Evolutionary conservation across 257 asterid species (phyloP).

Genomic region (Solanum appendiculatum): DNA sequence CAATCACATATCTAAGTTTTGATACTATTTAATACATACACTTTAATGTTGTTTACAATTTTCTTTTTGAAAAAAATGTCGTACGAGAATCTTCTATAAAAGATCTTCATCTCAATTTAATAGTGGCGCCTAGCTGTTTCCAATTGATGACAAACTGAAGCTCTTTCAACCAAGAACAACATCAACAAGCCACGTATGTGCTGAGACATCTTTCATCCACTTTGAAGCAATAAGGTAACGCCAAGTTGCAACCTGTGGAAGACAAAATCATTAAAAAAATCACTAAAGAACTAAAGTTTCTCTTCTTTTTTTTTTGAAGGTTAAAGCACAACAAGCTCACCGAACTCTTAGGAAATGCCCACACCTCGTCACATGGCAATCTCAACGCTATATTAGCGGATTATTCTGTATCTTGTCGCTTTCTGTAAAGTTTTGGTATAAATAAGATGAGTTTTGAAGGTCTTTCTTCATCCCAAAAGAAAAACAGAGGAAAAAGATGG

Average conservation of each 20-base stretch:
- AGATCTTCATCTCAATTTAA: background rate
- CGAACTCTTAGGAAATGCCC: background rate
- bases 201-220: background rate
- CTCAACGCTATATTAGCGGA: background rate
- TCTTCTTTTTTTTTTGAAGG: background rate
- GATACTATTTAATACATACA: background rate
- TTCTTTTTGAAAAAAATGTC: background rate
- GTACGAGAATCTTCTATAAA: background rate
- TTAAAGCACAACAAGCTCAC: background rate
- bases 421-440: background rate
- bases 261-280: background rate
- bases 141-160: background rate
- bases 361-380: conserved; percentile 10
- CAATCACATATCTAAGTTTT: background rate
- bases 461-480: background rate
- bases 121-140: background rate
- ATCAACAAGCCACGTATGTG: conserved; percentile 5
- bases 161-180: conserved; percentile 10
- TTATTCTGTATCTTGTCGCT: conserved; percentile 9
- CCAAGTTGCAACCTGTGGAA: background rate
- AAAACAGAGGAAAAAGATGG: conserved; percentile 2
- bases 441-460: background rate
- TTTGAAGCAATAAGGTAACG: background rate
- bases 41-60: background rate
- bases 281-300: background rate